Base-by-base conservation (phyloP, 2,329 filamentous ascomycete species). In the Cladosporium sp. region DNA sequence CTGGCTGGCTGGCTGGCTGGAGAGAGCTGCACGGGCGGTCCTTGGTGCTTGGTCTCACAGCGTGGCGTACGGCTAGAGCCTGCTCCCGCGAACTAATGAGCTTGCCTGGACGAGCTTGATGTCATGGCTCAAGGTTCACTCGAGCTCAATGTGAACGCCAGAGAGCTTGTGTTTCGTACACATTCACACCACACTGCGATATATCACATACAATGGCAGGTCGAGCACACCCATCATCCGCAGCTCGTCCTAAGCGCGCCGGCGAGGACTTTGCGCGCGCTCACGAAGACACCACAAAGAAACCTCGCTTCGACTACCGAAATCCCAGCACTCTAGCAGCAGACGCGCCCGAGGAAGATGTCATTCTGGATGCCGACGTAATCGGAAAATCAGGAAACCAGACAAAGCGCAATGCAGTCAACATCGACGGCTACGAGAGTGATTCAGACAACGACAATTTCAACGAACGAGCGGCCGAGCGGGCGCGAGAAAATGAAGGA, bases 351-450 rank as follows among this genome's bases (percentile, higher is more conserved):
- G 90, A 92, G 69, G 88, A 91, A 54, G 88, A 93, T 72, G 87
- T 88, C 0, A 86, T 94, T 32, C 86, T 99, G 10, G 92, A 96
- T 60, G 92, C 93, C 26, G 95, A 98, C 75, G 93, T 97, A 47
- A 97, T 98, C 70, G 93, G 93, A 18, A 86, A 85, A 62, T 85
- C 87, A 21, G 87, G 87, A 1, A 85, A 87, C 36, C 86, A 88
- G 49, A 92, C 92, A 0, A 97, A 97, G 78, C 92, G 95, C 69
- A 94, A 94, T 71, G 95, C 94, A 0, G 92, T 99, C 65, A 97
- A 98, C 74, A 88, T 99, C 49, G 95, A 98, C 75, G 95, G 95
- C 60, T 99, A 98, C 80, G 94, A 98, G 72, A 95, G 91, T 11
- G 95, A 99, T 79, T 88, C 86, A 66, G 96, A 94, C 62, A 94